Evolutionary conservation across 148 eudicot genomes (phyloP), one percentile per base, ranked within the genome.

Genomic region (Suaeda aralocaspica): DNA sequence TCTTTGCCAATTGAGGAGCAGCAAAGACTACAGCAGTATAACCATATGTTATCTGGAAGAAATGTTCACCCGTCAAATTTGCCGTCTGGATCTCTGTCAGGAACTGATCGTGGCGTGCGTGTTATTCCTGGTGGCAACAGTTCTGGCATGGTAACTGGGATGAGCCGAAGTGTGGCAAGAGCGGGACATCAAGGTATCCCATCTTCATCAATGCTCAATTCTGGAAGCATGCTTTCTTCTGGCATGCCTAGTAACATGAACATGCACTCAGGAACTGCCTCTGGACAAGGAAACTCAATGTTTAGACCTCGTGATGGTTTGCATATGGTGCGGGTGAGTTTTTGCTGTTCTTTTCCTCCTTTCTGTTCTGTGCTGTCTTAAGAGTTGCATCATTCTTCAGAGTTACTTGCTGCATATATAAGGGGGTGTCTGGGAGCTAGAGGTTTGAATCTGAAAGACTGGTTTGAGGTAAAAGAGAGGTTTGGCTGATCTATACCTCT

Each of bases 1-100:
- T 77, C 91, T 74, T 74, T 87, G 64, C 74, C 96, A 55, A 69
- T 79, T 39, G 96, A 90, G 68, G 98, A 93, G 52, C 94, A 84
- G 45, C 91, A 88, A 79, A 88, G 95, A 76, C 64, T 80, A 59
- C 90, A 85, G 63, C 86, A 85, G 71, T 82, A 84, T 67, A 88
- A 78, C 78, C 88, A 83, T 45, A 79, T 83, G 83, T 41, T 85
- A 44, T 72, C 94, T 46, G 83, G 86, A 59, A 87, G 98, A 82
- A 91, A 82, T 71, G 68, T 75, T 68, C 88, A 82, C 34, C 86
- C 84, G 58, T 49, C 91, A 21, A 78, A 74, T 76, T 28, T 78
- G 28, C 58, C 89, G 61, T 72, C 91, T 79, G 94, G 93, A 71
- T 73, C 85, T 68, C 78, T 79, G 67, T 56, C 94, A 59, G 92